Evolutionary conservation across 305 asterid species (phyloP).

Genomic region (Fraxinus dipetala): DNA sequence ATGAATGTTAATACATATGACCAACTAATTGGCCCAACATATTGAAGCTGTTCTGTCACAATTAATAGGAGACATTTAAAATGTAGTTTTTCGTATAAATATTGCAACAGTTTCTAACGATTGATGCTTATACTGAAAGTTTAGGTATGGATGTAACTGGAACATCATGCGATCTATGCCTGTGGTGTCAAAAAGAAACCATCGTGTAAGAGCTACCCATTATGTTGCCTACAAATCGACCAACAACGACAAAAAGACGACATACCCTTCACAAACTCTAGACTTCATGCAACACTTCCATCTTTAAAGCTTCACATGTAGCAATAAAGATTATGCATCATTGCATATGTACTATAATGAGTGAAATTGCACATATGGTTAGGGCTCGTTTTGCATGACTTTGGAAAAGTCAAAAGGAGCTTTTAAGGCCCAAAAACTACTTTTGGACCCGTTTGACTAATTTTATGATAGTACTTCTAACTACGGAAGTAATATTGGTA

Average conservation of each 20-base stretch:
- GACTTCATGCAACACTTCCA: neutral
- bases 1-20: neutral
- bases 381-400: too few species aligned
- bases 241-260: neutral
- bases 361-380: too few species aligned
- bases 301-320: neutral
- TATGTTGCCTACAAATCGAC: neutral
- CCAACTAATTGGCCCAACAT: neutral
- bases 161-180: neutral
- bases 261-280: neutral
- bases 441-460: too few species aligned
- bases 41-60: neutral
- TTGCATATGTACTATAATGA: neutral
- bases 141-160: neutral
- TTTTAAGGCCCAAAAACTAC: too few species aligned
- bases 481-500: too few species aligned
- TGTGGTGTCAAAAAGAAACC: neutral
- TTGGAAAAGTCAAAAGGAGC: too few species aligned
- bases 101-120: neutral
- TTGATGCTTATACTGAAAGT: neutral
- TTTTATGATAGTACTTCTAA: too few species aligned
- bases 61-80: neutral
- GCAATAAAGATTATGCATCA: neutral
- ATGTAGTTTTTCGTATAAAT: neutral
- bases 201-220: neutral